These are phyloP conservation scores for Inonotus obliquus DNA, from an alignment of 1,284 basidiomycete species.

Conservation along the genomic window DNA sequence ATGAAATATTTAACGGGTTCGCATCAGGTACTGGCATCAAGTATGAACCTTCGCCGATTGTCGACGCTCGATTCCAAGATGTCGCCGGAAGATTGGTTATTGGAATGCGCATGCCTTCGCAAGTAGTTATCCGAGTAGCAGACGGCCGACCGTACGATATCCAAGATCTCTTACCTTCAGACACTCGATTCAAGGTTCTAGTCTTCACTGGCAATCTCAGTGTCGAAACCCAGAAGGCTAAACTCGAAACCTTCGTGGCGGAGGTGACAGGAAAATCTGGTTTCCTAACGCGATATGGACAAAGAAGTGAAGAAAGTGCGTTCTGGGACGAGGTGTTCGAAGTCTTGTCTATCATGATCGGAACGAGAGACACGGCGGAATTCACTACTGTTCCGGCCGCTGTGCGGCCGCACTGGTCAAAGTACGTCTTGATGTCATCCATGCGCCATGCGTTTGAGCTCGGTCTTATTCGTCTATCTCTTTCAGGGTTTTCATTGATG, in stretches of 20 bases:
- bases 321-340: constrained; percentile 41
- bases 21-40: constrained; percentile 62
- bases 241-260: constrained; percentile 41
- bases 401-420: constrained; percentile 62
- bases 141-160: constrained; percentile 60
- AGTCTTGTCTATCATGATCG: constrained; percentile 45
- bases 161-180: constrained; percentile 64
- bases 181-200: constrained; percentile 70
- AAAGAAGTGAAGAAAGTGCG: constrained; percentile 22
- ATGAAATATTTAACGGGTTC: constrained; percentile 54
- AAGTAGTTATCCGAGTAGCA: constrained; percentile 56
- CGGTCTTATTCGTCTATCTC: constrained; percentile 6
- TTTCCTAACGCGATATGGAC: constrained; percentile 35
- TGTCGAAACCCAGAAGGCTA: constrained; percentile 31
- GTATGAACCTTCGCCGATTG: constrained; percentile 52
- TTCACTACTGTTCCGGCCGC: constrained; percentile 46
- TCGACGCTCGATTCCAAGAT: constrained; percentile 39
- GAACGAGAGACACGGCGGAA: constrained; percentile 41
- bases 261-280: constrained; percentile 35
- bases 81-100: constrained; percentile 44
- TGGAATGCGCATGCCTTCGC: constrained; percentile 58
- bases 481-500: constrained; percentile 46
- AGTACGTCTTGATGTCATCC: constrained; percentile 35
- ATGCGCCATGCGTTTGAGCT: neutral
- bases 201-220: constrained; percentile 59